phyloP scores from a whole-genome alignment of 2,329 filamentous ascomycete genomes.

The Coleophoma cylindrospora region DNA sequence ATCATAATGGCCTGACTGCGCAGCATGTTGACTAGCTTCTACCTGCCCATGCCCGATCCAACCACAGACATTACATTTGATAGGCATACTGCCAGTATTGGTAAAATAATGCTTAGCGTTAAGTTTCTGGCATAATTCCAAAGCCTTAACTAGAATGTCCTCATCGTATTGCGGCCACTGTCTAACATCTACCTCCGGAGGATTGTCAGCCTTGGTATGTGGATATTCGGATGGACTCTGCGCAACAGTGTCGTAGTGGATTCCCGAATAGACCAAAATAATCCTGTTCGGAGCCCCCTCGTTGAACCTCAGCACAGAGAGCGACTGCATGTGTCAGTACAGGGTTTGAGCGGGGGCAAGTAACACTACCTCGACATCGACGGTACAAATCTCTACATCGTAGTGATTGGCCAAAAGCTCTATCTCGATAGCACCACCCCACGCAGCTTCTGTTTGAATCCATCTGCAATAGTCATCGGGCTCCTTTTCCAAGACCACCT shows the following conservation, averaged over 20 bases:
- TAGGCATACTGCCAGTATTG: slow-evolving; percentile 73
- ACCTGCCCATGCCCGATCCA: slow-evolving; percentile 64
- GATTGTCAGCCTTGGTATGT: slow-evolving; percentile 47
- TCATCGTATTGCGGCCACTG: slow-evolving; percentile 48
- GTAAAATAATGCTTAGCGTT: slow-evolving; percentile 78
- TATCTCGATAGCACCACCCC: slow-evolving; percentile 91
- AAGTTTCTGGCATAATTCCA: slow-evolving; percentile 60
- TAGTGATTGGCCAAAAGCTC: slow-evolving; percentile 82
- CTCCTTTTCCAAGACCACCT: slow-evolving; percentile 67
- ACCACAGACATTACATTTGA: slow-evolving; percentile 72
- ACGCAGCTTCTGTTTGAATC: slow-evolving; percentile 75
- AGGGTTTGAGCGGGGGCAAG: neutral
- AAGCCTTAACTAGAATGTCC: slow-evolving; percentile 67
- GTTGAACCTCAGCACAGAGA: slow-evolving; percentile 65
- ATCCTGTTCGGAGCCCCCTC: slow-evolving; percentile 62
- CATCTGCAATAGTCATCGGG: slow-evolving; percentile 74
- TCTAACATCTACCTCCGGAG: slow-evolving; percentile 69
- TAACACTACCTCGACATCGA: slow-evolving; percentile 61
- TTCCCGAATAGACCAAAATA: slow-evolving; percentile 83
- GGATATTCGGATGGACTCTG: slow-evolving; percentile 60
- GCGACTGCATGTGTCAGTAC: neutral
- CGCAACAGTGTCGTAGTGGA: slow-evolving; percentile 89
- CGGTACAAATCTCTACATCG: slow-evolving; percentile 76
- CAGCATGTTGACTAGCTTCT: slow-evolving; percentile 57
- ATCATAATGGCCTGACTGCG: slow-evolving; percentile 52